A percentile compares a stretch with the other conserved stretches of the same genome.
Conservation (phyloP, 2,329 filamentous ascomycete species). For the Pseudogymnoascus sp. region DNA sequence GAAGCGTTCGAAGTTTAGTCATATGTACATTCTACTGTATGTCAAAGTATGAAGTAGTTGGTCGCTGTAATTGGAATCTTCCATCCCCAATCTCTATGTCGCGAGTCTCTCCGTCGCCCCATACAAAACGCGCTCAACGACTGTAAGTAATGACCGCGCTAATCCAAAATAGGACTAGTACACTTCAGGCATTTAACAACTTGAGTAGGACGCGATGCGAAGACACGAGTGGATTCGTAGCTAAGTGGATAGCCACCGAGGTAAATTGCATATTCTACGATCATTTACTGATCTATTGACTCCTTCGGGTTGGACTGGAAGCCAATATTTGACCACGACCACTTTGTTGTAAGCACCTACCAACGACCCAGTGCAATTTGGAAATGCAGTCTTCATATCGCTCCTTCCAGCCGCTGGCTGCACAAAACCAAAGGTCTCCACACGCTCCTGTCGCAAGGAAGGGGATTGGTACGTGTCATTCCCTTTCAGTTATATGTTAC, state of each 20-base stretch:
- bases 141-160: background rate
- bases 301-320: background rate
- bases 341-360: background rate
- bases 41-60: background rate
- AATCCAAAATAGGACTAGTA: background rate
- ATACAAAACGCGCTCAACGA: background rate
- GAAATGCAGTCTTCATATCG: constrained; percentile 28
- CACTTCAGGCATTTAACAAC: constrained; percentile 3
- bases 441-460: constrained; percentile 24
- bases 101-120: background rate
- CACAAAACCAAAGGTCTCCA: constrained; percentile 21
- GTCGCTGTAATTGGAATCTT: background rate
- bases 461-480: constrained; percentile 29
- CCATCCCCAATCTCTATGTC: background rate
- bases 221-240: constrained; percentile 7
- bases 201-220: background rate
- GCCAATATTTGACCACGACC: background rate
- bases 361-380: background rate
- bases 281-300: constrained; percentile 2
- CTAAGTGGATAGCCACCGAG: constrained; percentile 1
- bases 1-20: background rate
- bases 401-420: constrained; percentile 19
- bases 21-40: background rate
- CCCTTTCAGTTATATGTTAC: constrained; percentile 9
- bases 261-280: background rate